Base-by-base conservation (phyloP, 768 basidiomycete species). In the Serpula lacrymans region DNA sequence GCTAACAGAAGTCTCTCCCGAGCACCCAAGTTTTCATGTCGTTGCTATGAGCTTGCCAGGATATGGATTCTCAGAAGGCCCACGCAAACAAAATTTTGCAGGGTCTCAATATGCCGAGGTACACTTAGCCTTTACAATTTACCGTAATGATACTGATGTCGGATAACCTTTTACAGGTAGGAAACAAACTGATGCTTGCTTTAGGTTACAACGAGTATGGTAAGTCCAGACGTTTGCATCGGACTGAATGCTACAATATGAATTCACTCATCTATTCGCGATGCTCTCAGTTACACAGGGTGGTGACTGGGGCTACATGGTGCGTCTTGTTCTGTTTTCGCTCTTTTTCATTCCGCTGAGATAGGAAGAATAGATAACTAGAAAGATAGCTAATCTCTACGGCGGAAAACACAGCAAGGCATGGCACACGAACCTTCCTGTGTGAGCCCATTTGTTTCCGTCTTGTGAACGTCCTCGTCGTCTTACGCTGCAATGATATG, bases 1-100 rank as follows among this genome's bases (percentile, higher is more conserved):
- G 5, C 58, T 85, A 43, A 64, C 70, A 0, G 55, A 64, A 16
- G 55, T 59, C 0, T 64, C 68, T 2, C 40, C 62, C 2, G 58
- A 66, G 0, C 64, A 74, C 4, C 80, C 80, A 2, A 75, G 69
- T 36, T 84, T 84, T 53, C 78, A 83, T 46, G 77, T 84, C 16
- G 77, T 84, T 0, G 75, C 74, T 0, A 46, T 71, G 25, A 75
- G 80, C 48, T 49, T 83, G 12, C 82, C 80, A 7, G 78, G 78
- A 0, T 84, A 60, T 54, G 81, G 78, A 0, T 83, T 81, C 56
- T 82, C 81, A 0, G 70, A 78, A 31, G 76, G 71, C 0, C 71
- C 77, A 1, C 74, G 54, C 35, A 73, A 72, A 51, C 67, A 66
- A 43, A 78, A 78, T 0, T 83, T 82, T 45, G 51, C 47, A 7